phyloP scores from a whole-genome alignment of 768 basidiomycete species.

The Trametes gibbosa region DNA sequence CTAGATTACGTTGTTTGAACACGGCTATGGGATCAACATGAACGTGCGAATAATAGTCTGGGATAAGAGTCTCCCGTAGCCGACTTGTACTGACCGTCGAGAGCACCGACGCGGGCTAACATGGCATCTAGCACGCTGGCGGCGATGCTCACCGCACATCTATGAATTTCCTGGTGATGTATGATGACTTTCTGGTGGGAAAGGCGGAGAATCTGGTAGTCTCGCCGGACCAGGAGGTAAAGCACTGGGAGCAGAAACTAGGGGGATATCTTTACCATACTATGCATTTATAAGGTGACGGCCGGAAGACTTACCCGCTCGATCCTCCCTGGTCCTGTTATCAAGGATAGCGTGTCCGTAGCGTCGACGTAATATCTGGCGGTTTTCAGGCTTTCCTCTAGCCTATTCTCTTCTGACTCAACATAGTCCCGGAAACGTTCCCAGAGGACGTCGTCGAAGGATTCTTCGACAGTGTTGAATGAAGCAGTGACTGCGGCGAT shows the following conservation, averaged over 20 bases:
- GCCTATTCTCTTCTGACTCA: slow-evolving; percentile 25
- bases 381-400: slow-evolving; percentile 28
- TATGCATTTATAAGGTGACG: not conserved
- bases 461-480: not conserved
- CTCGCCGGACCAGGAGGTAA: slow-evolving; percentile 32
- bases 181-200: slow-evolving; percentile 23
- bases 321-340: slow-evolving; percentile 33
- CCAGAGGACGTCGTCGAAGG: slow-evolving; percentile 13
- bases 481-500: not conserved
- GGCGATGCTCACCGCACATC: slow-evolving; percentile 18
- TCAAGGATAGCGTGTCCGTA: slow-evolving; percentile 26
- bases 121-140: slow-evolving; percentile 3
- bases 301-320: slow-evolving; percentile 26
- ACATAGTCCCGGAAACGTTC: slow-evolving; percentile 26
- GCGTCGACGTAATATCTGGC: slow-evolving; percentile 33
- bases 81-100: not conserved
- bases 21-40: not conserved
- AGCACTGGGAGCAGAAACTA: slow-evolving; percentile 36
- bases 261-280: not conserved
- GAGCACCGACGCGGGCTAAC: not conserved
- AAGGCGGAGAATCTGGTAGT: slow-evolving; percentile 33
- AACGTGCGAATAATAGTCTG: too few relatives aligned
- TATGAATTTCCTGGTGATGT: slow-evolving; percentile 26
- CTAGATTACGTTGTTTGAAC: not conserved
- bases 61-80: too few relatives aligned